phyloP scores from a whole-genome alignment of 2,329 filamentous ascomycete genomes.

The Aspergillus fumigatus region DNA sequence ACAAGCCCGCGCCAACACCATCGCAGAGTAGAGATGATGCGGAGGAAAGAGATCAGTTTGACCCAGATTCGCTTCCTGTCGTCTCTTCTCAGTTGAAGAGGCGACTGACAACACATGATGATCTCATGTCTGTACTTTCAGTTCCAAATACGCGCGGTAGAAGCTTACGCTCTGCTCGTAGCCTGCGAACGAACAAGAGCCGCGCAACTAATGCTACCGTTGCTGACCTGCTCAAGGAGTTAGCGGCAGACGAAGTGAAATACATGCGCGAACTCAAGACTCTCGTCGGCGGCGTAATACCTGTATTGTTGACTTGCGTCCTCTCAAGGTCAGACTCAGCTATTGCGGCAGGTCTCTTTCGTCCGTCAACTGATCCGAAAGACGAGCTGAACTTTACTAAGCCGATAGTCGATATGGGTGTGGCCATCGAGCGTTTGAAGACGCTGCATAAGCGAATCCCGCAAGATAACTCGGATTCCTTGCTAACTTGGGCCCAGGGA shows the following conservation, averaged over 20 bases:
- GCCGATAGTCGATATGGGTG: slow-evolving; percentile 90
- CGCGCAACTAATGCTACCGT: slow-evolving; percentile 64
- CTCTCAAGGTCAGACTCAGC: slow-evolving; percentile 66
- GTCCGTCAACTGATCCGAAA: slow-evolving; percentile 48
- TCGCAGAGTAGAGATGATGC: slow-evolving; percentile 21
- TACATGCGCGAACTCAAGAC: slow-evolving; percentile 91
- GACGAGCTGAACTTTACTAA: slow-evolving; percentile 66
- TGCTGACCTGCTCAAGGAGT: slow-evolving; percentile 71
- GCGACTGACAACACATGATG: slow-evolving; percentile 83
- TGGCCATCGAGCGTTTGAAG: slow-evolving; percentile 79
- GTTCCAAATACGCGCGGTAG: slow-evolving; percentile 56
- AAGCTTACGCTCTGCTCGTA: slow-evolving; percentile 72
- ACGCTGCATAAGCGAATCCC: slow-evolving; percentile 76
- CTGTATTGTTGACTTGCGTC: slow-evolving; percentile 81
- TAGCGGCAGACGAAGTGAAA: slow-evolving; percentile 76
- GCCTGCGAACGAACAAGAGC: slow-evolving; percentile 69
- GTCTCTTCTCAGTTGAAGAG: slow-evolving; percentile 56
- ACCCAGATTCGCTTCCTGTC: slow-evolving; percentile 42
- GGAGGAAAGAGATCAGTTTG: slow-evolving; percentile 46
- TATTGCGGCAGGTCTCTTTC: slow-evolving; percentile 64
- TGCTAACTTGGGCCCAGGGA: slow-evolving; percentile 77
- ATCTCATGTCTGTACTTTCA: slow-evolving; percentile 89
- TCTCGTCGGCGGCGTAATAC: slow-evolving; percentile 89
- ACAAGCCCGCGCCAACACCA: slow-evolving; percentile 14
- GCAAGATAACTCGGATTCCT: slow-evolving; percentile 62